Conservation (phyloP, 192 early-diverging fungal species). For the Chytriomyces confervae region DNA sequence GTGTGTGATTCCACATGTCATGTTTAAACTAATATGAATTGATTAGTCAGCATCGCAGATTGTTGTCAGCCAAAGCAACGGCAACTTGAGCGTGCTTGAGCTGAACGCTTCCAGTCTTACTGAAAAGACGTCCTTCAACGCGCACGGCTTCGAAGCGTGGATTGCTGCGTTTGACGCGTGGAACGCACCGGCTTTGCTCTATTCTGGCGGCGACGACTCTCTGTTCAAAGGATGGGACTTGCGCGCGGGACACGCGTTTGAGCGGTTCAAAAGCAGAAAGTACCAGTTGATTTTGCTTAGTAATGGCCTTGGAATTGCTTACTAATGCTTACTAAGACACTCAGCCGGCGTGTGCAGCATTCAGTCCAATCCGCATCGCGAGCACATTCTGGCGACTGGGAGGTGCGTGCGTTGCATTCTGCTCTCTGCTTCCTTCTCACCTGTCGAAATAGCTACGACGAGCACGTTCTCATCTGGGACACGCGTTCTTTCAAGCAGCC, state of each 20-base stretch:
- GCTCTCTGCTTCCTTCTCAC: not conserved
- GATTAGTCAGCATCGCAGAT: constrained; percentile 34
- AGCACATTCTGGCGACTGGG: constrained; percentile 85
- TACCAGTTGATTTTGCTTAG: constrained; percentile 28
- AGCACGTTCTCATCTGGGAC: constrained; percentile 89
- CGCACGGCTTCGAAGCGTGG: constrained; percentile 93
- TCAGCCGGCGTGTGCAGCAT: constrained; percentile 91
- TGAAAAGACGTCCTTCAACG: constrained; percentile 70
- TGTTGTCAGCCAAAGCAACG: constrained; percentile 80
- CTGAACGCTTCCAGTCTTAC: constrained; percentile 14
- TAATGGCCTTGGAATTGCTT: not conserved
- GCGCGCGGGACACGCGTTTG: constrained; percentile 56
- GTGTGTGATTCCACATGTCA: too few relatives aligned
- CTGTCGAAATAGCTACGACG: constrained; percentile 80
- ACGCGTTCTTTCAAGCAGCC: constrained; percentile 81
- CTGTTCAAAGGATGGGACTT: constrained; percentile 88
- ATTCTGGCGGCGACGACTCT: constrained; percentile 88
- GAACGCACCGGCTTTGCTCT: constrained; percentile 68
- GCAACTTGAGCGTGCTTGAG: constrained; percentile 62
- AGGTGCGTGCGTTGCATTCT: constrained; percentile 52
- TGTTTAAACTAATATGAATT: too few relatives aligned
- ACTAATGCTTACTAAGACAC: constrained; percentile 52
- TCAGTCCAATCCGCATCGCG: constrained; percentile 78
- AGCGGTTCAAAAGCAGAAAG: constrained; percentile 68
- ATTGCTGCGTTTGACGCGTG: constrained; percentile 89